Base-by-base conservation (phyloP, 768 basidiomycete species). In the Tephrocybe sp. region DNA sequence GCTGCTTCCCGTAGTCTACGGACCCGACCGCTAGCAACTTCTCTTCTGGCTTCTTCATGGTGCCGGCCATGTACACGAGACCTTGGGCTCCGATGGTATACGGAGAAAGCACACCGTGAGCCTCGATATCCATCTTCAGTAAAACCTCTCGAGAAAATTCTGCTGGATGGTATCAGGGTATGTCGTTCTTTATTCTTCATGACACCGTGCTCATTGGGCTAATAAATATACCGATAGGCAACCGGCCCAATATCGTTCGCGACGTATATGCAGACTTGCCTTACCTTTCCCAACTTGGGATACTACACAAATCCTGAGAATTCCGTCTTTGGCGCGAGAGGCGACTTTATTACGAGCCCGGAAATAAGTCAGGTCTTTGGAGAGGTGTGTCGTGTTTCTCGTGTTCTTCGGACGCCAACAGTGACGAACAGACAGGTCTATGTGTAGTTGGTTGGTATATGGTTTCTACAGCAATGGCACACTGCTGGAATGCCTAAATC, bases 341-440 rank as follows among this genome's bases (percentile, higher is more conserved):
- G 97, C 5, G 97, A 99, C 72, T 99, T 98, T 62, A 87, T 89
- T 17, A 99, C 97, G 10, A 93, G 89, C 59, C 97, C 96, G 1
- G 97, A 99, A 67, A 98, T 99, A 47, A 90, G 84, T 60, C 94
- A 98, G 65, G 82, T 91, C 0, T 98, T 98, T 65, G 97, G 97
- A 52, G 96, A 99, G 84, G 96, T 94, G 63, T 56, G 81, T 66
- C 34, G 13, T 39, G 35, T 9, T 32, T 51, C 20, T 20, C 16
- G n/a, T 33, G 11, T 43, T 19, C 6, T 32, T 17, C 39, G 49
- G 56, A 50, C 53, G 48, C 48, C 45, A 51, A 55, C 61, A 72
- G 66, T 74, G 69, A 77, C 68, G 68, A 79, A 63, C 70, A 55
- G 54, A 49, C 57, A 62, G 62, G 26, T 12, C 14, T 38, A 34